Evolutionary conservation across 2,329 filamentous ascomycete genomes (phyloP).

Genomic region (Monascus ruber): DNA sequence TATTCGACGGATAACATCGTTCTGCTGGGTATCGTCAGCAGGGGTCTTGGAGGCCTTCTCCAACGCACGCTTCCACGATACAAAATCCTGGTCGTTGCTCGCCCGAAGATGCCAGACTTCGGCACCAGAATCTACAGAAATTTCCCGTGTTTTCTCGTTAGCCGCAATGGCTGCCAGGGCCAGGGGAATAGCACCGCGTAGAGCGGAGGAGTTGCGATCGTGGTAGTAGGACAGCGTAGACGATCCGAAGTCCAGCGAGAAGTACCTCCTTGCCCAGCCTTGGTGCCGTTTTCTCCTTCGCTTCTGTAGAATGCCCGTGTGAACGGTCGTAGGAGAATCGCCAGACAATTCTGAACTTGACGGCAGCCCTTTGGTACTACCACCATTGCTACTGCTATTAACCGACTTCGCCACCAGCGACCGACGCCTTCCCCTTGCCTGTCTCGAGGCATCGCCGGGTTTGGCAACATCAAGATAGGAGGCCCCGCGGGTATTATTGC

Average conservation of each 20-base stretch:
- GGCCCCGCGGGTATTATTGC: constrained; percentile 27
- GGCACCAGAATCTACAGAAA: constrained; percentile 91
- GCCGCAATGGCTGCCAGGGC: constrained; percentile 84
- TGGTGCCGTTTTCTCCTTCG: constrained; percentile 86
- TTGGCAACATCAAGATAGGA: constrained; percentile 28
- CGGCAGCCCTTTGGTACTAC: constrained; percentile 14
- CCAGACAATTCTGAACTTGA: constrained; percentile 14
- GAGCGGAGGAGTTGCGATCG: constrained; percentile 80
- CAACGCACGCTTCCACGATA: constrained; percentile 73
- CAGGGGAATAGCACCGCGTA: constrained; percentile 84
- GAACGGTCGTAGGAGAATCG: constrained; percentile 44
- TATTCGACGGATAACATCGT: constrained; percentile 18
- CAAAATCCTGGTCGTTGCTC: constrained; percentile 71
- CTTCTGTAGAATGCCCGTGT: constrained; percentile 80
- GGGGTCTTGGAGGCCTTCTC: constrained; percentile 61
- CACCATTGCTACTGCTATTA: constrained; percentile 9
- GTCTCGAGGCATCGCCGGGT: constrained; percentile 41
- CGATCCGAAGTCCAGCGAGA: constrained; percentile 88
- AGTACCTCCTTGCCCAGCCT: constrained; percentile 85
- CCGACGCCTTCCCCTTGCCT: constrained; percentile 19
- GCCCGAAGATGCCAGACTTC: constrained; percentile 94
- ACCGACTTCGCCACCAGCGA: background rate
- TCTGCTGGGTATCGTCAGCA: constrained; percentile 18
- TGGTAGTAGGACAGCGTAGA: constrained; percentile 95
- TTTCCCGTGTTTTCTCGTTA: constrained; percentile 77